A percentile compares a stretch with the other conserved stretches of the same genome.
Evolutionary conservation across 1,139 yeast genomes (phyloP).

Genomic region (Suhomyces coccinellae): DNA sequence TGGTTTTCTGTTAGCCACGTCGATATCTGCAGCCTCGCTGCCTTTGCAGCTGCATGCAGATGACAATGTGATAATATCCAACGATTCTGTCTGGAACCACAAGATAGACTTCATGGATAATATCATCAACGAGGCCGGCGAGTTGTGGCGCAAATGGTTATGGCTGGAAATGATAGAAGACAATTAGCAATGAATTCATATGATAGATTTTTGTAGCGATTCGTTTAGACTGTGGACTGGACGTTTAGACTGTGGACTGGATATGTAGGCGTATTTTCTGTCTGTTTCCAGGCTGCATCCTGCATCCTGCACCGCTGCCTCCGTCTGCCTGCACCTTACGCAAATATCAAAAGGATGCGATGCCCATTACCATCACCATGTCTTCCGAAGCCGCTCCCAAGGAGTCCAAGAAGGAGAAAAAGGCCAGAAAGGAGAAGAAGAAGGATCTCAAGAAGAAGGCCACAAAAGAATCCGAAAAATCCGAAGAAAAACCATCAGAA

Average conservation of each 20-base stretch:
- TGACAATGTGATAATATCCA: conserved; percentile 30
- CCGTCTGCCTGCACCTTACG: background rate
- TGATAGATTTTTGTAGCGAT: background rate
- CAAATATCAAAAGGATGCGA: conserved; percentile 3
- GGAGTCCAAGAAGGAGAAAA: conserved; percentile 31
- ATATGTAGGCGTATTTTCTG: background rate
- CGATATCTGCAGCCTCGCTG: conserved; percentile 7
- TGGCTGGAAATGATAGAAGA: conserved; percentile 69
- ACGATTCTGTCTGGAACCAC: conserved; percentile 34
- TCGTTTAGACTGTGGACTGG: background rate
- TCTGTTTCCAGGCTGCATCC: background rate
- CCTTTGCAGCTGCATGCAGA: conserved; percentile 5
- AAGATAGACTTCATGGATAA: conserved; percentile 64
- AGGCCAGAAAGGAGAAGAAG: conserved; percentile 26
- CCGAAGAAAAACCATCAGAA: conserved; percentile 14
- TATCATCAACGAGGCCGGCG: conserved; percentile 77
- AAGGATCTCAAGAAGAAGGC: conserved; percentile 25
- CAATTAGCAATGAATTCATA: conserved; percentile 15
- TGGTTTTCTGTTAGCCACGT: conserved; percentile 7
- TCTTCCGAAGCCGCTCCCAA: conserved; percentile 9
- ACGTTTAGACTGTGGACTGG: background rate
- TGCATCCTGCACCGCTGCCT: background rate
- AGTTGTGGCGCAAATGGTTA: conserved; percentile 84
- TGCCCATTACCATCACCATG: conserved; percentile 7
- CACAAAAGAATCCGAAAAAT: conserved; percentile 14